Conservation (phyloP, 768 basidiomycete genomes). For the Suillus alpinus region DNA sequence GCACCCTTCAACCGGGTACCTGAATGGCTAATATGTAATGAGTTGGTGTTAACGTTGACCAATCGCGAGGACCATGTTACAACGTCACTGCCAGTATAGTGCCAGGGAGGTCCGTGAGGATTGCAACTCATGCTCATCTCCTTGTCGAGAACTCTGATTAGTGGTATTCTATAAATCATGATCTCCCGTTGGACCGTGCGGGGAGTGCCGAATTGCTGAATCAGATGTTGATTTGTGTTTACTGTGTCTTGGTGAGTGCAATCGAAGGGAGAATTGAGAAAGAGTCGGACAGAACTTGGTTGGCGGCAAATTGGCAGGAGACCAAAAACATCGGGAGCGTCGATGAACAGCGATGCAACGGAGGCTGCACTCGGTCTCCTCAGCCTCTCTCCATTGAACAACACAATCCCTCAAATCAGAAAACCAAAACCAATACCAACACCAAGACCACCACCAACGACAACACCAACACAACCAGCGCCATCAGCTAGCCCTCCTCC, state of each 20-base stretch:
- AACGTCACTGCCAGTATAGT: background rate
- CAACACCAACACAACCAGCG: slow-evolving; percentile 8
- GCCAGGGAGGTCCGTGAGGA: background rate
- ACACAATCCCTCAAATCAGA: slow-evolving; percentile 43
- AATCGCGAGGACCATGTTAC: background rate
- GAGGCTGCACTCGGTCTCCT: slow-evolving; percentile 60
- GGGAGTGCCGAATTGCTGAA: slow-evolving; percentile 1
- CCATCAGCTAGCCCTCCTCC: slow-evolving; percentile 17
- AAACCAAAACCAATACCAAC: slow-evolving; percentile 20
- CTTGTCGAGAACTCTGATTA: background rate
- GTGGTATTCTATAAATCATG: background rate
- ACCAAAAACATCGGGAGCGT: background rate
- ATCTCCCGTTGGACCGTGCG: background rate
- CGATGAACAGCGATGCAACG: slow-evolving; percentile 54
- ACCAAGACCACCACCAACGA: slow-evolving; percentile 8
- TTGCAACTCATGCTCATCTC: background rate
- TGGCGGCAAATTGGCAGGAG: slow-evolving; percentile 1
- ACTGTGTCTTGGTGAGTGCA: slow-evolving; percentile 1
- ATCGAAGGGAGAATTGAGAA: background rate
- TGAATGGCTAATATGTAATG: slow-evolving; percentile 1
- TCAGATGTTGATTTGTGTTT: background rate
- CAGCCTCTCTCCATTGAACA: slow-evolving; percentile 41
- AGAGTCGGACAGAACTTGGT: background rate
- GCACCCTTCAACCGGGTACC: background rate
- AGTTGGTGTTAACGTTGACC: background rate